Percentiles rank a stretch among this genome's conserved stretches.
phyloP scores from a whole-genome alignment of 106 monocot species.

The Allium cepa region DNA sequence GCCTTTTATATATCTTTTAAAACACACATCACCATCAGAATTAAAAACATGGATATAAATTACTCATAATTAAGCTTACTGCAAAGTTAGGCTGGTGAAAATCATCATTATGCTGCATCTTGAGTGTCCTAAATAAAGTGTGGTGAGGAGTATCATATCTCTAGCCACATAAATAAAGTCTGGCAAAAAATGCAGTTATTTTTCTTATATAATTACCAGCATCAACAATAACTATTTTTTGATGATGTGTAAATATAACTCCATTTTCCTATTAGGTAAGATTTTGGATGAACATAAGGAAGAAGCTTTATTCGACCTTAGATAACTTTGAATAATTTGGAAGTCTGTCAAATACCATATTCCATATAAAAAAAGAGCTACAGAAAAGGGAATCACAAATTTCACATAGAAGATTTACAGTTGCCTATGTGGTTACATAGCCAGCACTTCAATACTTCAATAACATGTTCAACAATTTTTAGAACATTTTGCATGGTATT shows the following conservation, averaged over 20 bases:
- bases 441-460: too few relatives aligned
- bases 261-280: conserved; percentile 57
- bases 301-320: too few relatives aligned
- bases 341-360: too few relatives aligned
- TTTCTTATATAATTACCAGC: conserved; percentile 62
- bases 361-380: too few relatives aligned
- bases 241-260: conserved; percentile 87
- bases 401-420: too few relatives aligned
- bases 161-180: conserved; percentile 82
- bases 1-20: too few relatives aligned
- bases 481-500: too few relatives aligned
- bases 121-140: conserved; percentile 56
- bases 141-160: conserved; percentile 80
- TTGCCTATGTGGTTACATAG: too few relatives aligned
- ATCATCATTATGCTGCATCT: conserved; percentile 82
- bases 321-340: too few relatives aligned
- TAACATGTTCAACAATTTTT: too few relatives aligned
- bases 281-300: too few relatives aligned
- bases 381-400: too few relatives aligned
- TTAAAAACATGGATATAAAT: neutral
- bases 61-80: conserved; percentile 19
- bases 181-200: conserved; percentile 85
- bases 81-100: conserved; percentile 76
- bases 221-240: conserved; percentile 90
- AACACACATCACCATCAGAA: neutral